Conservation (phyloP, 2,329 filamentous ascomycete species). For the Colletotrichum salicis region DNA sequence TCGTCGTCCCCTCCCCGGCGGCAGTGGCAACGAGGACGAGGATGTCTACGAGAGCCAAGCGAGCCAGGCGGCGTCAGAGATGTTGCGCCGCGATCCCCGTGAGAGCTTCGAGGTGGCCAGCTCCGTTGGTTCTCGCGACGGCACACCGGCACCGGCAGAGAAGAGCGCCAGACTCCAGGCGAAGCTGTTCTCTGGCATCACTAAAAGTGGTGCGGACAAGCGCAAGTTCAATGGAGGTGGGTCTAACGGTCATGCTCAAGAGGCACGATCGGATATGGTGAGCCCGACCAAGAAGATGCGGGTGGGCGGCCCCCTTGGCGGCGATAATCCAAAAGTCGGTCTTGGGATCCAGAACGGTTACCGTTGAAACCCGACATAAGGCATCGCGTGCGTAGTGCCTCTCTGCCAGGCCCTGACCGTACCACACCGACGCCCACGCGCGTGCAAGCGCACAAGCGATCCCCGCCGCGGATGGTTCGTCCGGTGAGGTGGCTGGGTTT, state of each 20-base stretch:
- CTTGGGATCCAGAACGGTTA: constrained; percentile 63
- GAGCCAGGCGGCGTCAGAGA: constrained; percentile 78
- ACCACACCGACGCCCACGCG: too few relatives aligned
- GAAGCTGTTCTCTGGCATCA: constrained; percentile 59
- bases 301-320: constrained; percentile 50
- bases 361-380: not conserved
- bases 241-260: constrained; percentile 42
- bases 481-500: constrained; percentile 31
- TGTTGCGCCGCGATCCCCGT: constrained; percentile 72
- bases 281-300: constrained; percentile 65
- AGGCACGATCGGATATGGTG: constrained; percentile 46
- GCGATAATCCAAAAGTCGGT: constrained; percentile 55
- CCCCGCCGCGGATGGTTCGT: constrained; percentile 17
- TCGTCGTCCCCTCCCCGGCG: constrained; percentile 36
- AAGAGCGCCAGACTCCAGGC: constrained; percentile 61
- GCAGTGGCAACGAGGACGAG: constrained; percentile 55
- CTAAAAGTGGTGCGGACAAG: constrained; percentile 59
- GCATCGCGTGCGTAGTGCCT: not conserved
- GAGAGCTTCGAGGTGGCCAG: constrained; percentile 63
- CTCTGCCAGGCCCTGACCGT: not conserved
- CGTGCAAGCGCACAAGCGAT: not conserved
- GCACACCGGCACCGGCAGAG: constrained; percentile 56
- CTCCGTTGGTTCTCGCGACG: constrained; percentile 56
- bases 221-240: constrained; percentile 58
- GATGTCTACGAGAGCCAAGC: constrained; percentile 79